These are phyloP conservation scores for Podospora anserina DNA, from an alignment of 495 filamentous ascomycete species.

Conservation along the genomic window DNA sequence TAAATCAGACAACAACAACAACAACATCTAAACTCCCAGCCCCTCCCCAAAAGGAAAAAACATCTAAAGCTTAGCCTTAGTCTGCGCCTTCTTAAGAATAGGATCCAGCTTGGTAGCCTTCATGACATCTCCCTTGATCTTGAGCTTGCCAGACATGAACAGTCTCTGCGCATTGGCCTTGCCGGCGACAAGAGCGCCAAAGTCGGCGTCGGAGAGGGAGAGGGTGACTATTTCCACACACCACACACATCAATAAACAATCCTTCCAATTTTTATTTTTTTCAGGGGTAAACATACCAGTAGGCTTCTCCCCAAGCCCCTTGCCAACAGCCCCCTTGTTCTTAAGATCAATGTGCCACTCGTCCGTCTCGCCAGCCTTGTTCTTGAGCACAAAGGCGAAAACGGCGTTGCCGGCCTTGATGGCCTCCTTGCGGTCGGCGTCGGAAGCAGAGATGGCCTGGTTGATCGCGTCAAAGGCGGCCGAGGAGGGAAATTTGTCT, in stretches of 20 bases:
- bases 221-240: slow-evolving; percentile 64
- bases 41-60: not conserved
- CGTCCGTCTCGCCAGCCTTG: slow-evolving; percentile 66
- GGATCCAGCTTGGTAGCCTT: slow-evolving; percentile 97
- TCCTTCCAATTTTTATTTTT: not conserved
- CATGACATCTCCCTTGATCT: slow-evolving; percentile 98
- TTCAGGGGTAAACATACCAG: slow-evolving; percentile 54
- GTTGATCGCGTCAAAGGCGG: slow-evolving; percentile 86
- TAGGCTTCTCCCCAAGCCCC: slow-evolving; percentile 74
- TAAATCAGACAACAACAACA: not conserved
- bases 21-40: not conserved
- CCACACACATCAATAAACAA: slow-evolving; percentile 7
- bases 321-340: slow-evolving; percentile 77
- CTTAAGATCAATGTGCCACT: slow-evolving; percentile 96
- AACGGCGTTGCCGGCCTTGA: slow-evolving; percentile 81
- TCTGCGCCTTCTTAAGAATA: slow-evolving; percentile 81
- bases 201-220: slow-evolving; percentile 79
- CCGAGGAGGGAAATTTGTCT: slow-evolving; percentile 89
- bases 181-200: slow-evolving; percentile 73
- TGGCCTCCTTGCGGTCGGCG: slow-evolving; percentile 77
- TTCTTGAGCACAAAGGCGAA: slow-evolving; percentile 95
- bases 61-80: slow-evolving; percentile 77
- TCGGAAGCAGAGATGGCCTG: slow-evolving; percentile 63
- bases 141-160: slow-evolving; percentile 96
- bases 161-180: slow-evolving; percentile 92